Evolutionary conservation across 768 basidiomycete genomes (phyloP).

Genomic region (Crassisporium funariophilum): DNA sequence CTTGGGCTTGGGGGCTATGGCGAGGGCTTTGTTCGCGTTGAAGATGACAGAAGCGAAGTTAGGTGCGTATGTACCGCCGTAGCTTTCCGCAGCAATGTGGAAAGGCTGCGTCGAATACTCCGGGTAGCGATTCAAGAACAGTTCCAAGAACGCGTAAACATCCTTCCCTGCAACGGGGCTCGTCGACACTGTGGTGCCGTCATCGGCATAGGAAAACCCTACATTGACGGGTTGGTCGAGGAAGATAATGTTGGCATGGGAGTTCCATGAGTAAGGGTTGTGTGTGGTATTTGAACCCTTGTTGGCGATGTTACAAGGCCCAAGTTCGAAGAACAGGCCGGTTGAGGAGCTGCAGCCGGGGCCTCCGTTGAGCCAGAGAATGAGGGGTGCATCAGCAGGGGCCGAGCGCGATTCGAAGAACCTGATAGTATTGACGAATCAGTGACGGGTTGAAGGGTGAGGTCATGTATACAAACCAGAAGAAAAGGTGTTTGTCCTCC

Average conservation of each 20-base stretch:
- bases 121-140: constrained; percentile 78
- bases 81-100: constrained; percentile 82
- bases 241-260: constrained; percentile 75
- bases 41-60: constrained; percentile 84
- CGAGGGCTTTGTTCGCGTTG: constrained; percentile 69
- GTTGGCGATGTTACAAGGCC: constrained; percentile 78
- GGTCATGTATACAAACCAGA: constrained; percentile 59
- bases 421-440: constrained; percentile 41
- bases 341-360: constrained; percentile 75
- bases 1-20: constrained; percentile 43
- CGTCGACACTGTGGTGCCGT: constrained; percentile 72
- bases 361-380: constrained; percentile 91
- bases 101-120: constrained; percentile 71
- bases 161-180: constrained; percentile 89
- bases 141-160: constrained; percentile 81
- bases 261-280: constrained; percentile 89
- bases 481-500: constrained; percentile 82
- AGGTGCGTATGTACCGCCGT: constrained; percentile 79
- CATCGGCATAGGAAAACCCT: constrained; percentile 84
- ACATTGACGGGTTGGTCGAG: constrained; percentile 86
- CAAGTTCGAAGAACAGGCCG: constrained; percentile 90
- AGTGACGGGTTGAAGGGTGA: neutral
- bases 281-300: constrained; percentile 67
- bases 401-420: constrained; percentile 85
- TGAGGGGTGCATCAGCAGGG: constrained; percentile 77